phyloP scores from a whole-genome alignment of 495 filamentous ascomycete species.

The Hypoxylon fuscum region DNA sequence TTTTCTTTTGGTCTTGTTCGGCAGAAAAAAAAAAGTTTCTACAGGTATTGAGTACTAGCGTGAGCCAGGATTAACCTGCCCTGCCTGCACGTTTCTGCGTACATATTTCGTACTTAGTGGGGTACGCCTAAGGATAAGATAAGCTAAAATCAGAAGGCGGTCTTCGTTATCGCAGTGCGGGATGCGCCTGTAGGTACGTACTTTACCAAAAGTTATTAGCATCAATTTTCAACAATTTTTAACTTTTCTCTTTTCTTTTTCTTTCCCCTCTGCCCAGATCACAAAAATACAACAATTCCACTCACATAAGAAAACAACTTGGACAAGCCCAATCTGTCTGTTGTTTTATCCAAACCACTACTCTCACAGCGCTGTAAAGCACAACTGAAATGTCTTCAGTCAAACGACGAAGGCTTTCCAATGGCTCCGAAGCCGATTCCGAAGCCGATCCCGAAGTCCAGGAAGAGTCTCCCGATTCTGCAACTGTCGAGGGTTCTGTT shows the following conservation, averaged over 20 bases:
- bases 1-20: conserved; percentile 22
- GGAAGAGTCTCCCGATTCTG: conserved; percentile 29
- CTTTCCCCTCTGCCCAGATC: no score
- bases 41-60: conserved; percentile 11
- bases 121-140: conserved; percentile 12
- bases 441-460: conserved; percentile 5
- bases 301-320: background rate
- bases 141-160: conserved; percentile 29
- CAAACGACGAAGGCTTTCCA: conserved; percentile 39
- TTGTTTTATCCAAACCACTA: background rate
- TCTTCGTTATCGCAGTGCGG: conserved; percentile 28
- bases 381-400: conserved; percentile 24
- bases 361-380: no score
- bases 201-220: background rate
- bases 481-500: conserved; percentile 27
- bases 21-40: conserved; percentile 28
- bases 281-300: no score
- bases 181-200: conserved; percentile 11
- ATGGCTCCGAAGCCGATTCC: background rate
- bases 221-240: background rate
- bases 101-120: conserved; percentile 25
- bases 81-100: background rate
- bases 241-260: conserved; percentile 7
- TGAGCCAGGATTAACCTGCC: background rate
- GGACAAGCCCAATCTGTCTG: background rate